Base-by-base conservation (phyloP, 305 asterid genomes). In the Fraxinus xanthoxyloides region DNA sequence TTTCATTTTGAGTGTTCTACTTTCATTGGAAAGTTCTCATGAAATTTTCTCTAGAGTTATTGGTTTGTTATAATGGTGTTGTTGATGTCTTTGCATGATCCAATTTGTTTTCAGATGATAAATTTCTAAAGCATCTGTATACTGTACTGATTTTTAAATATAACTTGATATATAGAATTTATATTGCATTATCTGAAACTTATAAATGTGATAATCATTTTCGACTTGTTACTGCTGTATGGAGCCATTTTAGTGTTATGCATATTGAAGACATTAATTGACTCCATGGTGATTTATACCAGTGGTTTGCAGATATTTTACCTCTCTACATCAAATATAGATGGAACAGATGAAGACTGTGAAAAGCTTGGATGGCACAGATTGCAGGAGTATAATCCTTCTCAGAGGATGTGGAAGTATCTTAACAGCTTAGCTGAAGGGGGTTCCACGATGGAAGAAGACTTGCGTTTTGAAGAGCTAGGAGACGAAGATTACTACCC, bases 401-500 rank as follows among this genome's bases (percentile, higher is more conserved):
- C n/a, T n/a, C n/a, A n/a, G n/a, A 88, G 86, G 81, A 85, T 86
- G 61, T 96, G 98, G 99, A 90, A 92, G 88, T 90, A 94, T 88
- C 94, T 96, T 51, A 85, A 86, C 74, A 80, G 83, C 63, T 72
- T 92, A 79, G 91, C 89, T 78, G 91, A 86, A 90, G 89, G 84
- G 67, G 83, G 81, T 85, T 77, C 86, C 26, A 77, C 76, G 10
- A 84, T 82, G 54, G 93, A 93, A 76, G 92, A 94, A 67, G 94
- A 90, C 78, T 91, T 87, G 80, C 84, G 89, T 84, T 79, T 79
- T 43, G 98, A 94, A 85, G 99, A 96, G 75, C 82, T 93, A 70
- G 92, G 85, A 76, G 98, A 95, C 80, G 97, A 92, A 72, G 99
- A 96, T 85, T 96, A 96, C 91, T 85, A 79, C 75, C 90, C 99